Evolutionary conservation across 2,329 filamentous ascomycete genomes (phyloP), one percentile per base, ranked within the genome.

Genomic region (Neophaeococcomyces mojaviensis): DNA sequence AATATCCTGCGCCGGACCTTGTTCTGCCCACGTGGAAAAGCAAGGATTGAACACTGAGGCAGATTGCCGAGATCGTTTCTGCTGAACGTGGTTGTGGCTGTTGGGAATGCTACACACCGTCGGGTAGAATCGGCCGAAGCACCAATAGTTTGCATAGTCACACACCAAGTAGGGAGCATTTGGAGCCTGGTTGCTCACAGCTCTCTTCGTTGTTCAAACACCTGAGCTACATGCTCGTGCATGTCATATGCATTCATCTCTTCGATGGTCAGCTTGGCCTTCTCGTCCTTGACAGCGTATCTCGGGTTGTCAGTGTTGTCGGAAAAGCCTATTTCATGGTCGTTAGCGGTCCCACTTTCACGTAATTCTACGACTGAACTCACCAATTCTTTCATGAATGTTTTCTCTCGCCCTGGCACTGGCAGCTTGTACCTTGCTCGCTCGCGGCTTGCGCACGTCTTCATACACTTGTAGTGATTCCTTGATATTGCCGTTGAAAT

Each of bases 261-360:
- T 51, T 82, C 78, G 40, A 84, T 82, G 0, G 81, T 84, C 26
- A 84, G 58, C 51, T 81, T 80, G 38, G 76, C 71, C 52, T 68
- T 74, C 54, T 79, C 72, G 42, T 82, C 74, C 51, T 77, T 72
- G 0, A 84, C 80, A 56, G 77, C 78, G 62, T 84, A 84, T 0
- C 70, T 72, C 0, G 71, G 60, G 12, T 65, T 73, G 32, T 71
- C 55, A 22, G 72, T 81, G 57, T 84, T 83, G 31, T 69, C 71
- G 0, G 78, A 82, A 62, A 84, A 84, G 0, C 79, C 78, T 72
- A 58, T 61, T 1, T n/a, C n/a, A n/a, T n/a, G n/a, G 59, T 48
- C 10, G n/a, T 20, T 22, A 57, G 49, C 18, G n/a, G n/a, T n/a
- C n/a, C n/a, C 39, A 35, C 4, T 1, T 16, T n/a, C 32, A 18